Percentiles rank a stretch among this genome's conserved stretches.
Conservation (phyloP, 1,284 basidiomycete genomes). For the Dichomitus squalens region DNA sequence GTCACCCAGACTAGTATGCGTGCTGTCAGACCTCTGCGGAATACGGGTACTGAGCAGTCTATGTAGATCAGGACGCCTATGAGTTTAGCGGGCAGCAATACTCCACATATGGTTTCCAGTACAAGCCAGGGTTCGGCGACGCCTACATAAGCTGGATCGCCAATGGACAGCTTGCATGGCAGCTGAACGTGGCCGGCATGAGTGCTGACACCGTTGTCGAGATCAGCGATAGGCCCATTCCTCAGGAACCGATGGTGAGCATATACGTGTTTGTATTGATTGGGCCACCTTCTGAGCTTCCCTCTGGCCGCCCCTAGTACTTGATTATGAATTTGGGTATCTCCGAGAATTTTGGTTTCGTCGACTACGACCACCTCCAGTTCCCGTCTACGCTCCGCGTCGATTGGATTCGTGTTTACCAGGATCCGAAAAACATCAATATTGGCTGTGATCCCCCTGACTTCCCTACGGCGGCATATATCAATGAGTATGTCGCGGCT, state of each 20-base stretch:
- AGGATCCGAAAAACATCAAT: constrained; percentile 65
- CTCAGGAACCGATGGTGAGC: constrained; percentile 36
- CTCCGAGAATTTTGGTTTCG: constrained; percentile 73
- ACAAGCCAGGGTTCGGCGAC: constrained; percentile 34
- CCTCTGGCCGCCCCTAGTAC: constrained; percentile 46
- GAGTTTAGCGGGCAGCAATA: constrained; percentile 27
- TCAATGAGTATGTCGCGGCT: constrained; percentile 50
- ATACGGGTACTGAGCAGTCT: background rate
- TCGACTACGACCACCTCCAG: constrained; percentile 63
- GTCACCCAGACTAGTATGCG: constrained; percentile 26
- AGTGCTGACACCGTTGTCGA: constrained; percentile 47
- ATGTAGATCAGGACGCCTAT: constrained; percentile 31
- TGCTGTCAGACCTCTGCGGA: too few species aligned
- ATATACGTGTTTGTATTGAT: background rate
- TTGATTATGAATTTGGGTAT: constrained; percentile 84
- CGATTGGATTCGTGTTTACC: constrained; percentile 86
- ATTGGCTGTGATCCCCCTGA: constrained; percentile 81
- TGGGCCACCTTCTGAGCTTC: background rate
- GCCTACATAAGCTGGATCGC: constrained; percentile 82
- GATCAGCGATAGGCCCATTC: constrained; percentile 31
- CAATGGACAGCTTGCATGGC: constrained; percentile 71
- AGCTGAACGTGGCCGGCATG: constrained; percentile 70
- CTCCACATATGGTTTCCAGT: constrained; percentile 33
- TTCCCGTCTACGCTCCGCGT: constrained; percentile 75
- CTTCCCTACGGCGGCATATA: constrained; percentile 77